Base-by-base conservation (phyloP, 345 rosid genomes). In the Eucalyptus brandiana region DNA sequence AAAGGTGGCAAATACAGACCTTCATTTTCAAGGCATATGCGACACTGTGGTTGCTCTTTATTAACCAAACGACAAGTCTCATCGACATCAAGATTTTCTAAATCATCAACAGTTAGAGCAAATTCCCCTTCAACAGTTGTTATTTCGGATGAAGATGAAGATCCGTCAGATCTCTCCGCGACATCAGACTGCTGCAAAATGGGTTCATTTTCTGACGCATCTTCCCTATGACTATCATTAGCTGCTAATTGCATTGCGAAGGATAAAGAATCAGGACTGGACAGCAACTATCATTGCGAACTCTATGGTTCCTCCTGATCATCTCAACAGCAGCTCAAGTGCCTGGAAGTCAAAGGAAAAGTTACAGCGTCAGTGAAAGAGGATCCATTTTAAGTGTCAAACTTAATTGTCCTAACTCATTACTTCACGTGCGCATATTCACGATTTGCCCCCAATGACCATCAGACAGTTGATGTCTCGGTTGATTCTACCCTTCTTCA, bases 11-110 rank as follows among this genome's bases (percentile, higher is more conserved):
- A 80, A 87, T 86, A 76, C 60, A 87, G 90, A 98, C 99, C 99
- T 96, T 91, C 99, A 90, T 49, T 94, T 91, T 98, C 99, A 89
- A 98, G 97, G 92, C 99, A 98, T 89, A 98, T 98, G 86, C 99
- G 97, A 88, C 99, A 98, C 67, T 94, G 99, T 24, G 95, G 96
- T 87, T 96, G 99, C 88, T 97, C 99, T 49, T 91, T 90, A 92
- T 93, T 93, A 91, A 97, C 96, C 83, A 96, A 93, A 94, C 88
- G 94, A 88, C 94, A 90, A 90, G 94, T 94, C 92, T 95, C 99
- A 58, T 95, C 98, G 16, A 88, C 93, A 89, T 90, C 92, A 89
- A 92, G 89, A 94, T 93, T 93, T 88, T 94, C 94, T 40, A 90
- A 91, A 89, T 94, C 97, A 87, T 93, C 93, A 87, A 54, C 91